Evolutionary conservation across 768 basidiomycete genomes (phyloP).

Genomic region (Boletus sp.): DNA sequence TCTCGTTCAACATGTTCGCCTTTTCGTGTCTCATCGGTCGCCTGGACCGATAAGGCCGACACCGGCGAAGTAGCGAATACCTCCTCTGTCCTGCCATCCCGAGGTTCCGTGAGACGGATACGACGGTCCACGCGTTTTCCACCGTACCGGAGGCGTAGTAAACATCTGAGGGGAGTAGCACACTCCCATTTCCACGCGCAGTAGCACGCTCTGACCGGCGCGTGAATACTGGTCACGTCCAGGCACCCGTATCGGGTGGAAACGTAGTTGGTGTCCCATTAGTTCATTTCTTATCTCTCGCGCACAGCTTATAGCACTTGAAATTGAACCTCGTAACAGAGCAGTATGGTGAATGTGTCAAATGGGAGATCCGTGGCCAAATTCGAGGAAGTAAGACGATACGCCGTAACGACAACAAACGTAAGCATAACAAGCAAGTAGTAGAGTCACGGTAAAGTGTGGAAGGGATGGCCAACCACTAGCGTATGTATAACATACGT

Average conservation of each 20-base stretch:
- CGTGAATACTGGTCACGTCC: too few relatives aligned
- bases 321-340: background rate
- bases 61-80: background rate
- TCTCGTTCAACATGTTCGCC: background rate
- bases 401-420: background rate
- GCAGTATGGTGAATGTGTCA: background rate
- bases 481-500: constrained; percentile 8
- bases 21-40: background rate
- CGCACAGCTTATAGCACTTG: background rate
- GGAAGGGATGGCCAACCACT: background rate
- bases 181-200: background rate
- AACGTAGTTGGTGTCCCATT: too few relatives aligned
- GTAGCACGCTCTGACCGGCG: too few relatives aligned
- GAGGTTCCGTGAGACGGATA: background rate
- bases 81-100: background rate
- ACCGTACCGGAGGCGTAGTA: background rate
- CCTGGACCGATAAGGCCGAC: background rate
- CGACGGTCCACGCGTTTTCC: background rate
- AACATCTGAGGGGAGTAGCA: background rate
- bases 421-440: background rate
- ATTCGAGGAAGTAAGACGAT: background rate
- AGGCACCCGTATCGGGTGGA: too few relatives aligned
- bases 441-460: background rate
- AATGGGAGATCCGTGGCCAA: background rate
- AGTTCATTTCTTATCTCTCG: background rate